phyloP scores from a whole-genome alignment of 164 flowering plant genomes.

The Euptelea pleiosperma region DNA sequence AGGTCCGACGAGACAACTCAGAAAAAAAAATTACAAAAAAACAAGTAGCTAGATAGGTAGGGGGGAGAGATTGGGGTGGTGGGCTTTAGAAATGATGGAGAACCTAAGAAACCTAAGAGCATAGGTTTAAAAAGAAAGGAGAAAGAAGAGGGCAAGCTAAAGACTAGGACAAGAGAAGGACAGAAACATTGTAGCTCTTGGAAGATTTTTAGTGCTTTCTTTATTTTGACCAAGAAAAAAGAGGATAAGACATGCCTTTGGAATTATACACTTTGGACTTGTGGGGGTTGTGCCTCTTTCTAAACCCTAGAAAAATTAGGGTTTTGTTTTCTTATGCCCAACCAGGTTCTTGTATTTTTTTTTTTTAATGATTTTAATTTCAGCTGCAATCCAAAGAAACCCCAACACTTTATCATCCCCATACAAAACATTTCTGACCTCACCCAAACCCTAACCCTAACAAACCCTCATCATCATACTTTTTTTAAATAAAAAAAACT shows the following conservation, averaged over 20 bases:
- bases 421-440: slow-evolving; percentile 6
- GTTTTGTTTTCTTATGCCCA: slow-evolving; percentile 14
- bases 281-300: slow-evolving; percentile 8
- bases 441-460: slow-evolving; percentile 8
- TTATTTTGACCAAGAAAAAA: slow-evolving; percentile 15
- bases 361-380: slow-evolving; percentile 13
- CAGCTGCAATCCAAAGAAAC: slow-evolving; percentile 19
- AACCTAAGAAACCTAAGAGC: slow-evolving; percentile 5
- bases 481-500: too few species aligned
- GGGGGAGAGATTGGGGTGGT: slow-evolving; percentile 18
- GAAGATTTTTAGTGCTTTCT: background rate
- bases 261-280: slow-evolving; percentile 11
- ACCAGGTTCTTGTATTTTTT: background rate
- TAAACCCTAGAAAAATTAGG: slow-evolving; percentile 9
- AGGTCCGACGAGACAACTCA: too few species aligned
- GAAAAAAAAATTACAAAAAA: background rate
- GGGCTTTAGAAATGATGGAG: slow-evolving; percentile 4
- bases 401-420: slow-evolving; percentile 7
- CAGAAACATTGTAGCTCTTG: slow-evolving; percentile 6
- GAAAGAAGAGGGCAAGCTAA: background rate
- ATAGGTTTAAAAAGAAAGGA: slow-evolving; percentile 6
- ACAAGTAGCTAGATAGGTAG: slow-evolving; percentile 3
- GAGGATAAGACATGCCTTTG: slow-evolving; percentile 13
- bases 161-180: slow-evolving; percentile 9
- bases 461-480: too few species aligned